Evolutionary conservation across 345 rosid genomes (phyloP).

Genomic region (Tarenaya hassleriana): DNA sequence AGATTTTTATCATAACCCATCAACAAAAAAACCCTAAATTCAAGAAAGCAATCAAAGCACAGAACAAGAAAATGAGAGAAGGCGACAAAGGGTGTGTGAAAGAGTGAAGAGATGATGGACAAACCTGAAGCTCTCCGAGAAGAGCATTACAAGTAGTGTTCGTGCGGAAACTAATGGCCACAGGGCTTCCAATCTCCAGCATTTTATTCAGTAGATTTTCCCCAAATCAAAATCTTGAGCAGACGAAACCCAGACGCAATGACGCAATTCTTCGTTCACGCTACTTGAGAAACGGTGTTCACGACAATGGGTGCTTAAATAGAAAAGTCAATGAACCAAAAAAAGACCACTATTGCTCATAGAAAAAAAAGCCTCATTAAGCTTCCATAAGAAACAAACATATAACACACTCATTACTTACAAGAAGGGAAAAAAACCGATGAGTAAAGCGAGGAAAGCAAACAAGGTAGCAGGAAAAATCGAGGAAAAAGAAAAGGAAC

Average conservation of each 20-base stretch:
- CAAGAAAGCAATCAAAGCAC: not conserved
- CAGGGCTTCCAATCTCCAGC: constrained; percentile 68
- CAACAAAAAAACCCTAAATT: constrained; percentile 27
- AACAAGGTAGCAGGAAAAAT: constrained; percentile 7
- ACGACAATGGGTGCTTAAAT: constrained; percentile 1
- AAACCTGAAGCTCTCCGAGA: constrained; percentile 91
- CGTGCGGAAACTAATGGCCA: constrained; percentile 40
- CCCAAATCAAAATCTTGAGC: constrained; percentile 24
- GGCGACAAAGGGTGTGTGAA: not conserved
- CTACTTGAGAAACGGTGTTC: constrained; percentile 23
- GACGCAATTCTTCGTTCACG: constrained; percentile 7
- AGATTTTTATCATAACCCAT: constrained; percentile 27
- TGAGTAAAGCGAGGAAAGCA: not conserved
- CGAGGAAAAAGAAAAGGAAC: not conserved
- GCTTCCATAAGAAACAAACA: constrained; percentile 28
- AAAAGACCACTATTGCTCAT: constrained; percentile 8
- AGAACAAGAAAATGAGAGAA: too few relatives aligned
- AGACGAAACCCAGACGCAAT: not conserved
- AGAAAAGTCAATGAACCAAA: constrained; percentile 8
- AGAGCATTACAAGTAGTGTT: constrained; percentile 65
- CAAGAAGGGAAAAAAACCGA: not conserved
- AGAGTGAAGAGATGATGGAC: constrained; percentile 21
- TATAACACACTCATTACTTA: constrained; percentile 16
- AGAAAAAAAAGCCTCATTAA: constrained; percentile 20
- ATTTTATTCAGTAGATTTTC: constrained; percentile 34